Evolutionary conservation across 768 basidiomycete species (phyloP).

Genomic region (Pisolithus orientalis): DNA sequence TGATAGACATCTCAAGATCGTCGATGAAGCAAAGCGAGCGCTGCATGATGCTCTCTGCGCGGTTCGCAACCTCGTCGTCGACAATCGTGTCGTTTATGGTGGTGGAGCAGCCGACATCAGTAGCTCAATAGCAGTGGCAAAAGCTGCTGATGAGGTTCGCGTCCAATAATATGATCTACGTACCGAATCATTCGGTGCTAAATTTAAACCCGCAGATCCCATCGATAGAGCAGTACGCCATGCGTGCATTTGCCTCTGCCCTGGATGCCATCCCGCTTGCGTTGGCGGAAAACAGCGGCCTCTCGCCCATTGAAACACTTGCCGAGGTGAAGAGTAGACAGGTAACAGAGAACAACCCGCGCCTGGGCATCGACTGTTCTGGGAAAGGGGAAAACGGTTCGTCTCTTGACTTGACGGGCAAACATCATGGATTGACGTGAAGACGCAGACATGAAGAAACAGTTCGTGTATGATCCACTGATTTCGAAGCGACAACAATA

Average conservation of each 20-base stretch:
- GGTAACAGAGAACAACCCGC: constrained; percentile 75
- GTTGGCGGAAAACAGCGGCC: constrained; percentile 94
- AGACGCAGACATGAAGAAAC: constrained; percentile 67
- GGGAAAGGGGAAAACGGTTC: constrained; percentile 81
- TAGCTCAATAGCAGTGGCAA: constrained; percentile 85
- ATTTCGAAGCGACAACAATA: constrained; percentile 98
- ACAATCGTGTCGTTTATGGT: constrained; percentile 96
- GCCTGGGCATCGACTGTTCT: constrained; percentile 89
- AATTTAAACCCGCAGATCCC: constrained; percentile 59
- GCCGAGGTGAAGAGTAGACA: constrained; percentile 93
- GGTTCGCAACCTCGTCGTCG: constrained; percentile 90
- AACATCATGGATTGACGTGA: too few relatives aligned
- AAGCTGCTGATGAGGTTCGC: constrained; percentile 87
- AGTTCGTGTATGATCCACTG: constrained; percentile 94
- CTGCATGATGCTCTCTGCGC: constrained; percentile 97
- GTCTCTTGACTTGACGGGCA: constrained; percentile 13
- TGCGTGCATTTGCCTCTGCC: constrained; percentile 97
- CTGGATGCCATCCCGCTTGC: constrained; percentile 94
- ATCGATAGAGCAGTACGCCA: constrained; percentile 97
- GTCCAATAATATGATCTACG: constrained; percentile 1
- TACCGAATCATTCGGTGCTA: background rate
- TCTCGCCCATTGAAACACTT: constrained; percentile 95
- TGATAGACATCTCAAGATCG: constrained; percentile 59
- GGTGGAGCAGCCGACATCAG: constrained; percentile 98
- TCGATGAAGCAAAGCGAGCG: constrained; percentile 97